phyloP scores from a whole-genome alignment of 805 yeast genomes.

The Yarrowia divulgata region DNA sequence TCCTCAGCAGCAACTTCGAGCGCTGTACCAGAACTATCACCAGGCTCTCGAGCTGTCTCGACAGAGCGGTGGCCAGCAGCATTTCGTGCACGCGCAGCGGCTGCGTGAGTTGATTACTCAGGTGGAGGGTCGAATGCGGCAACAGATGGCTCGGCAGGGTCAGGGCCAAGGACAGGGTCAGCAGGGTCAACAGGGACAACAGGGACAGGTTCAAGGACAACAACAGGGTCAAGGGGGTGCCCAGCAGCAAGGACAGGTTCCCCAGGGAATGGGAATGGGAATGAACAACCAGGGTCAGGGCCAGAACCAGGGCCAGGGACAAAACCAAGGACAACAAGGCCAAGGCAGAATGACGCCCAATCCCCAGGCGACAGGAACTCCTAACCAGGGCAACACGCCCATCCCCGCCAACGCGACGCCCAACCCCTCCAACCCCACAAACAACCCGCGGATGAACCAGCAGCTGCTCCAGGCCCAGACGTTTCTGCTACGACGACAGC shows the following conservation, averaged over 20 bases:
- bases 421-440: constrained; percentile 14
- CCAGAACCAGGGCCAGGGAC: constrained; percentile 16
- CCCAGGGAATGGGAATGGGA: neutral
- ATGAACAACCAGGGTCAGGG: constrained; percentile 3
- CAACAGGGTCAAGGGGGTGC: too few species aligned
- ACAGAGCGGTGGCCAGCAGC: constrained; percentile 48
- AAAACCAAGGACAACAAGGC: constrained; percentile 1
- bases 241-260: neutral
- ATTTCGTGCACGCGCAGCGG: constrained; percentile 48
- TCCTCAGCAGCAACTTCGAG: constrained; percentile 45
- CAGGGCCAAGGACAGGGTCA: constrained; percentile 33
- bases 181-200: constrained; percentile 25
- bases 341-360: constrained; percentile 8
- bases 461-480: constrained; percentile 33
- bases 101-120: constrained; percentile 44
- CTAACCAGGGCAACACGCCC: constrained; percentile 7
- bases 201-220: neutral
- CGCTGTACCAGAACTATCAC: constrained; percentile 48
- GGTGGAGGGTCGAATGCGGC: constrained; percentile 43
- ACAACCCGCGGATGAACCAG: constrained; percentile 37
- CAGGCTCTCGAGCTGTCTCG: constrained; percentile 46
- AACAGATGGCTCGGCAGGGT: constrained; percentile 44
- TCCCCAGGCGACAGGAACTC: neutral
- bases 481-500: constrained; percentile 34
- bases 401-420: constrained; percentile 6